Conservation (phyloP, 2,329 filamentous ascomycete species). For the Pestalotiopsis fici region DNA sequence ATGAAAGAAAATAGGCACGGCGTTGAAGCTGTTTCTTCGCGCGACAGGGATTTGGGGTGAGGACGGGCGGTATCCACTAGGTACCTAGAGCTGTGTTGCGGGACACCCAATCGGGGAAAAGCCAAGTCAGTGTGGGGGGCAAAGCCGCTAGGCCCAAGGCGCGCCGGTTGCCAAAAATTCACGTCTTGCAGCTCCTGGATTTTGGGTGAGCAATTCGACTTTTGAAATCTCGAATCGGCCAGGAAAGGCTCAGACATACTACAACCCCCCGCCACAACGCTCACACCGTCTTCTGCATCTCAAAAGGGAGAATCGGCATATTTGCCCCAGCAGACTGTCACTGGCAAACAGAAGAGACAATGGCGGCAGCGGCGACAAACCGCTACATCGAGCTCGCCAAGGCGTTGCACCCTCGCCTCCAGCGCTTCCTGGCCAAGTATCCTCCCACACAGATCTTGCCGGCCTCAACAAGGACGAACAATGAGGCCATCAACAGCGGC, state of each 20-base stretch:
- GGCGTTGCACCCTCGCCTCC: conserved; percentile 74
- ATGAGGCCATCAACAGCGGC: conserved; percentile 30
- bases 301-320: background rate
- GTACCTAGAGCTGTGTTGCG: background rate
- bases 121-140: background rate
- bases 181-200: background rate
- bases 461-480: conserved; percentile 31
- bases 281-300: background rate
- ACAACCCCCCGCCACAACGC: background rate
- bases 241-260: background rate
- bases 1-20: background rate
- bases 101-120: background rate
- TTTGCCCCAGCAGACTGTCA: too few species aligned
- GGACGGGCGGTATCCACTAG: background rate
- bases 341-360: background rate
- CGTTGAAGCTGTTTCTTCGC: background rate
- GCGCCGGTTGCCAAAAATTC: background rate
- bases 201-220: background rate
- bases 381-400: conserved; percentile 62
- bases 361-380: conserved; percentile 21
- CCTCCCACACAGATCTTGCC: conserved; percentile 69
- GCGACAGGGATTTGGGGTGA: background rate
- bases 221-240: background rate
- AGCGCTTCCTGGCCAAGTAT: conserved; percentile 87
- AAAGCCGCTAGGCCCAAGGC: background rate